These are phyloP conservation scores for Zygnema circumcarinatum DNA, from an alignment of 139 green algal genomes.

Conservation along the genomic window DNA sequence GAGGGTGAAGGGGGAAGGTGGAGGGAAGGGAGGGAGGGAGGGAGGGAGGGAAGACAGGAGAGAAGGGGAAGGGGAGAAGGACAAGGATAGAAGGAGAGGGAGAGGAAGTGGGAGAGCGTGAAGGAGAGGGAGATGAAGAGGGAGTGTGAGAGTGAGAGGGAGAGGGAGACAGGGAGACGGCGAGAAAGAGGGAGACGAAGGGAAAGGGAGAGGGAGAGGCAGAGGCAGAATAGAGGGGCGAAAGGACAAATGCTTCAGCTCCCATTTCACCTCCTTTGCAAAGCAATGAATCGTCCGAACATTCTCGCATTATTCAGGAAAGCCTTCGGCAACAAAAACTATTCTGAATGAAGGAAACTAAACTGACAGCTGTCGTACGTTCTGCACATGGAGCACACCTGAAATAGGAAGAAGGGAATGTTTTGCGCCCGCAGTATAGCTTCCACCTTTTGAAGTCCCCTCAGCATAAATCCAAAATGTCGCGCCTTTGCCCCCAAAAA, in stretches of 20 bases:
- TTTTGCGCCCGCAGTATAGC: slow-evolving; percentile 39
- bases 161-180: neutral
- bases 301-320: too few species aligned
- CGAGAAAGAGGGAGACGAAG: neutral
- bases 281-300: too few species aligned
- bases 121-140: neutral
- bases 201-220: neutral
- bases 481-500: slow-evolving; percentile 72
- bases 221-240: too few species aligned
- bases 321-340: too few species aligned
- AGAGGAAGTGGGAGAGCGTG: neutral
- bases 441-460: slow-evolving; percentile 77
- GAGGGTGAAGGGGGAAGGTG: neutral
- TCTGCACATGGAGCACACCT: slow-evolving; percentile 24
- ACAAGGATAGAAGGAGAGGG: neutral
- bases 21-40: neutral
- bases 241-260: too few species aligned
- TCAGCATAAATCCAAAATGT: slow-evolving; percentile 91
- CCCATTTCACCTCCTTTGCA: too few species aligned
- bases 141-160: neutral
- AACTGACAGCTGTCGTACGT: too few species aligned
- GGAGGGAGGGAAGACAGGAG: neutral
- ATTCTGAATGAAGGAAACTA: too few species aligned
- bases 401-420: slow-evolving; percentile 63
- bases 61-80: neutral